A percentile compares a stretch with the other conserved stretches of the same genome.
These are phyloP conservation scores for Wickerhamiella bombiphila DNA, from an alignment of 805 yeast species.

Conservation along the genomic window DNA sequence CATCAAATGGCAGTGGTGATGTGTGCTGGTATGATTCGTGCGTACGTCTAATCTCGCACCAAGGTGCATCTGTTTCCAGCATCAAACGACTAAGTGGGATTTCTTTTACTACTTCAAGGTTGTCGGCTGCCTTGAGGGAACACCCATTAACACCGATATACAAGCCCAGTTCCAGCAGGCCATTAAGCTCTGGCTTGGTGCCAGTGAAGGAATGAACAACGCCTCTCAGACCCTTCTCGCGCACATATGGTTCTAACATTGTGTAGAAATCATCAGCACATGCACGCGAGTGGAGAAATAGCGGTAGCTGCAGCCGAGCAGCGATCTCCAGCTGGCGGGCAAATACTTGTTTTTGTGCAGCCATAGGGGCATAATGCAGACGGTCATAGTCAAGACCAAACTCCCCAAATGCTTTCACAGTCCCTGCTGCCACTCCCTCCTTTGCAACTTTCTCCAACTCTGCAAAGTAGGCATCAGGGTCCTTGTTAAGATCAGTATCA, in stretches of 20 bases:
- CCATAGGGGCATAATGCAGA: conserved; percentile 55
- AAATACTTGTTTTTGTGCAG: conserved; percentile 55
- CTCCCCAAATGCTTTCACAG: conserved; percentile 81
- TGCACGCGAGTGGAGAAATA: conserved; percentile 81
- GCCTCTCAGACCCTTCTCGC: conserved; percentile 30
- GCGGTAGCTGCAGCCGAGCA: conserved; percentile 43
- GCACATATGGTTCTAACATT: conserved; percentile 42
- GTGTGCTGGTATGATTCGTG: conserved; percentile 54
- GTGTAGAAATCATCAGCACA: conserved; percentile 66
- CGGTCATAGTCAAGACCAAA: conserved; percentile 92
- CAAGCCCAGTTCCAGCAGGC: conserved; percentile 43
- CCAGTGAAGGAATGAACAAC: conserved; percentile 97
- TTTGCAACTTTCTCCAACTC: conserved; percentile 36
- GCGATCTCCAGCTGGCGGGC: conserved; percentile 55
- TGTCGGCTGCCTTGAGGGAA: conserved; percentile 66
- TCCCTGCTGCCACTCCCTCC: conserved; percentile 34
- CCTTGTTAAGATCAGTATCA: conserved; percentile 17
- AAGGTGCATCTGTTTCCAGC: conserved; percentile 94
- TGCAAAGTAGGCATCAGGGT: conserved; percentile 30
- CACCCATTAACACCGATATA: conserved; percentile 87
- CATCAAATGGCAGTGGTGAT: conserved; percentile 37
- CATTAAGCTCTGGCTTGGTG: conserved; percentile 43
- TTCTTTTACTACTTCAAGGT: conserved; percentile 43
- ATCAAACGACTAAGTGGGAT: conserved; percentile 62
- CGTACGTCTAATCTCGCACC: conserved; percentile 87